Base-by-base conservation (phyloP, 345 rosid genomes). In the Barbarea vulgaris region DNA sequence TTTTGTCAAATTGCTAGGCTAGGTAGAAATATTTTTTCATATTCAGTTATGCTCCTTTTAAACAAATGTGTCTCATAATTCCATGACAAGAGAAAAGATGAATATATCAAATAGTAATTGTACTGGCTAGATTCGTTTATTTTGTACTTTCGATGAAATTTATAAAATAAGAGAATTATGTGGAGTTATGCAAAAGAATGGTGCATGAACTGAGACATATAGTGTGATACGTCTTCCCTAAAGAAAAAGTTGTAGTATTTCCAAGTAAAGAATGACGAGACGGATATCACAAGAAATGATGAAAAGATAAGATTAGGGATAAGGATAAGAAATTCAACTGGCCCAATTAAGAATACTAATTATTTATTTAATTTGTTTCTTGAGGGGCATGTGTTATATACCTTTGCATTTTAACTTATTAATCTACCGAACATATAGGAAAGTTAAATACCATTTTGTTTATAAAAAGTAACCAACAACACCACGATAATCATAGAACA, bases 131-230 rank as follows among this genome's bases (percentile, higher is more conserved):
- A 74, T 74, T 74, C 77, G 64, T 47, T 22, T 64, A 3, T 31
- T 55, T 65, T 12, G 44, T 44, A 55, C n/a, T 37, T 72, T 9
- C 39, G 30, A 72, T 62, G 62, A 41, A 72, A 27, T 39, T 52
- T 39, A 52, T 41, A 54, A 15, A 64, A n/a, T n/a, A n/a, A n/a
- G n/a, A n/a, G 12, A 21, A 3, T 64, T 31, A 28, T 28, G 5
- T 64, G 36, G 47, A n/a, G 48, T 15, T 31, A 34, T 22, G 55
- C 48, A 64, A 64, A 57, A 55, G 2, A 54, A 33, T 21, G 64
- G 72, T 74, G 47, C 72, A 74, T 74, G 77, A 55, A 74, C 77
- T 31, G 30, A 65, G 48, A 73, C 71, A 55, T 41, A 33, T 14
- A 7, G 57, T 44, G 5, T 44, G 5, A 64, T 74, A 46, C 50